These are phyloP conservation scores for Leucogyrophana mollusca DNA, from an alignment of 768 basidiomycete species.

Conservation along the genomic window DNA sequence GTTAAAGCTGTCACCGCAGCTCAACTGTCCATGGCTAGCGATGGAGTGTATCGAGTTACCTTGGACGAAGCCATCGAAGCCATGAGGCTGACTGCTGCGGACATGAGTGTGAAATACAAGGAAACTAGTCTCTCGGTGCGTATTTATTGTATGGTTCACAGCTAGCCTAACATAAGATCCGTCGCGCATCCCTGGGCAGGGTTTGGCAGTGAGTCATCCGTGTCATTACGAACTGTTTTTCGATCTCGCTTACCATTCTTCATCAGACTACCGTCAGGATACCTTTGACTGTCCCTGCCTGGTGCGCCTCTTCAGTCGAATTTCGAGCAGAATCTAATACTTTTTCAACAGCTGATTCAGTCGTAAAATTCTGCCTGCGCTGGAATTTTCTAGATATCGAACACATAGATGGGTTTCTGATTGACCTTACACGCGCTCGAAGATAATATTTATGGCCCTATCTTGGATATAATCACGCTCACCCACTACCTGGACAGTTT, in stretches of 20 bases:
- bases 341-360: too few relatives aligned
- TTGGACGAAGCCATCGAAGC: conserved; percentile 96
- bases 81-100: conserved; percentile 88
- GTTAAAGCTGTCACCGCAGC: conserved; percentile 94
- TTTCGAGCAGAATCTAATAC: too few relatives aligned
- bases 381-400: too few relatives aligned
- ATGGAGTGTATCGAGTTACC: conserved; percentile 82
- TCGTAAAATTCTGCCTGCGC: too few relatives aligned
- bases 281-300: conserved; percentile 82
- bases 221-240: not conserved
- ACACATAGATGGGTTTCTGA: too few relatives aligned
- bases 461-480: too few relatives aligned
- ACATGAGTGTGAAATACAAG: conserved; percentile 95
- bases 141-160: conserved; percentile 8
- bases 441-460: too few relatives aligned
- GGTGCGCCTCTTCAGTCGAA: conserved; percentile 35
- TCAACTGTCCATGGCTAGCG: conserved; percentile 90
- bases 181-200: conserved; percentile 30
- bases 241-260: conserved; percentile 9
- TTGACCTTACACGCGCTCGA: too few relatives aligned
- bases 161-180: not conserved
- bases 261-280: conserved; percentile 74
- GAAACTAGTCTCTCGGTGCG: conserved; percentile 90
- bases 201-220: conserved; percentile 52
- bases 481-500: too few relatives aligned